Evolutionary conservation across 495 filamentous ascomycete genomes (phyloP).

Genomic region (Trichocladium antarcticum): DNA sequence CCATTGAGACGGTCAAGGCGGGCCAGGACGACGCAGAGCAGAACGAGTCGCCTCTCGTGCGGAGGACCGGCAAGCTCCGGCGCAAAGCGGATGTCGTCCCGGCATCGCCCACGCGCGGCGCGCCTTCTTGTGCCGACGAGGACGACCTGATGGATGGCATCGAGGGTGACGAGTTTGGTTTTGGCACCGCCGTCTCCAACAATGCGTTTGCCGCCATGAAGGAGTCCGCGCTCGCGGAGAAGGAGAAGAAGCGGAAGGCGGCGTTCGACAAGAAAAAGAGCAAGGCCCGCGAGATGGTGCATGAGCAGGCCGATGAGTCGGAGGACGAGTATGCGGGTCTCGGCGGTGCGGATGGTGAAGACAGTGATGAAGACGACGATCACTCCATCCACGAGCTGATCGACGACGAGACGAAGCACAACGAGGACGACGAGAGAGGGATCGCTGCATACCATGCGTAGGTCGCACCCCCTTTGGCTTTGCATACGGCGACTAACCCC

Average conservation of each 20-base stretch:
- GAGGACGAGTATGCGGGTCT: slow-evolving; percentile 97
- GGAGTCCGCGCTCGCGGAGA: slow-evolving; percentile 49
- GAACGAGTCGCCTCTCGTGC: slow-evolving; percentile 50
- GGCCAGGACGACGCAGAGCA: slow-evolving; percentile 24
- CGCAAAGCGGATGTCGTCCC: slow-evolving; percentile 28
- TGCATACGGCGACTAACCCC: slow-evolving; percentile 5
- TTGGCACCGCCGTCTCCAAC: slow-evolving; percentile 17
- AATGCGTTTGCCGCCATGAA: slow-evolving; percentile 67
- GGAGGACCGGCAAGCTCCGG: slow-evolving; percentile 49
- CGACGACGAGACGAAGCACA: slow-evolving; percentile 59
- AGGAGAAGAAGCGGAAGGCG: slow-evolving; percentile 40
- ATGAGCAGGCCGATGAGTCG: slow-evolving; percentile 93
- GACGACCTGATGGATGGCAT: slow-evolving; percentile 41
- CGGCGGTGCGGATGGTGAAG: slow-evolving; percentile 82
- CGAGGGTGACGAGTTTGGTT: slow-evolving; percentile 42
- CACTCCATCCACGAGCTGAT: slow-evolving; percentile 68
- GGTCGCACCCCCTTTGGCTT: slow-evolving; percentile 27
- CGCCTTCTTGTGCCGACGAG: slow-evolving; percentile 35
- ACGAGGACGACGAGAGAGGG: slow-evolving; percentile 62
- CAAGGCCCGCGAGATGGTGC: slow-evolving; percentile 73
- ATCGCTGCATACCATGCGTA: slow-evolving; percentile 84
- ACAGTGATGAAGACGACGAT: slow-evolving; percentile 57
- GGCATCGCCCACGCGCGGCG: background rate
- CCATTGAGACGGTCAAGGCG: slow-evolving; percentile 57
- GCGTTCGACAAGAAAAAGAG: slow-evolving; percentile 76